Base-by-base conservation (phyloP, 1,284 basidiomycete genomes). In the Cryptococcus sp. region DNA sequence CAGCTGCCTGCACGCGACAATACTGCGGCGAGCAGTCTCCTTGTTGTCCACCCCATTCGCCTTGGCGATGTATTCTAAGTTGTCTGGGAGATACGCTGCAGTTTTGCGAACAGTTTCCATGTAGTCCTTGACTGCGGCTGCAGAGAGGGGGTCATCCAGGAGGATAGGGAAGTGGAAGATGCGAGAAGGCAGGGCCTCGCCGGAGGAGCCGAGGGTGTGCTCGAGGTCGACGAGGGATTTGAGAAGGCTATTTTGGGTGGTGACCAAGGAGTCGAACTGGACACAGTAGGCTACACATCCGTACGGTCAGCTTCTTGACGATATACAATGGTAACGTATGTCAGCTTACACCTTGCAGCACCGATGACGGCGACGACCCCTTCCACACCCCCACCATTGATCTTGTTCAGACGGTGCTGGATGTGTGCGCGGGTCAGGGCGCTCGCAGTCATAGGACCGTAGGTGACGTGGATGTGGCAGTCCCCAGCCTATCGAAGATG, bases 1-100 rank as follows among this genome's bases (percentile, higher is more conserved):
- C 0, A 72, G 48, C 44, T 69, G 66, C 23, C 61, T 64, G 56
- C 67, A 68, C 20, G 58, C 63, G 2, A 71, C 59, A 37, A 71
- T 61, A 2, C 53, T 57, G 21, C 61, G 52, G 4, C 53, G 43
- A 0, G 64, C 64, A 1, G 60, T 60, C 6, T 60, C 61, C 39
- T 79, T 78, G 18, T 79, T 79, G 7, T 75, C 67, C 11, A 86
- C 70, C 2, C 85, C 85, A 61, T 87, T 87, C 42, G 85, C 85
- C 45, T 74, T 77, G 0, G 85, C 84, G 1, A 87, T 79, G 62
- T 87, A 87, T 44, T 85, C 82, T 43, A 85, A 72, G 63, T 88
- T 88, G 68, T 82, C 84, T 0, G 85, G 86, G 0, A 88, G 74
- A 67, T 88, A 88, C 1, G 83, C 82, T 0, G 86, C 85, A 51